These are phyloP conservation scores for Tetrahymena thermophila DNA, from an alignment of 73 alveolate species.

Conservation along the genomic window DNA sequence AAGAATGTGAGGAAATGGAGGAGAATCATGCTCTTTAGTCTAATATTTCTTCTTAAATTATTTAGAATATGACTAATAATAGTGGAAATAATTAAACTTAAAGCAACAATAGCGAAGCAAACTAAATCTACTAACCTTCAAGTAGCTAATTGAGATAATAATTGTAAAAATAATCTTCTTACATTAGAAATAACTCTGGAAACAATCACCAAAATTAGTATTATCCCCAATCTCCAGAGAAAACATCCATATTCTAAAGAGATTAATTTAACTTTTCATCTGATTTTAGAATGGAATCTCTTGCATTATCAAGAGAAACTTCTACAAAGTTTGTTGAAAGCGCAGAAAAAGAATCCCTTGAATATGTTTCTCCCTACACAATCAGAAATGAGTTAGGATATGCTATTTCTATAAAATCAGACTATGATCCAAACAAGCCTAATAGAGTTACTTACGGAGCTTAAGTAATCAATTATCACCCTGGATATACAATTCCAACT, in stretches of 20 bases:
- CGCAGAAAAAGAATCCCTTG: conserved; percentile 17
- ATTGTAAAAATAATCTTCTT: background rate
- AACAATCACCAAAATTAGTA: background rate
- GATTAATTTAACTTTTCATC: background rate
- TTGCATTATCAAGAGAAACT: background rate
- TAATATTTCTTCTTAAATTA: background rate
- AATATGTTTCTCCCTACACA: conserved; percentile 40
- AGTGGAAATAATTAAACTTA: background rate
- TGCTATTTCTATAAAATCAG: background rate
- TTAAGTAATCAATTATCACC: background rate
- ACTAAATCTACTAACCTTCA: background rate
- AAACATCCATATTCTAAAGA: background rate
- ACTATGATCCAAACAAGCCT: background rate
- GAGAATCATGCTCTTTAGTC: background rate
- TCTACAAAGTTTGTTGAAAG: background rate
- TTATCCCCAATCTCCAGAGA: background rate
- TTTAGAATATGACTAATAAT: background rate
- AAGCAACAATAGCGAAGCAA: background rate
- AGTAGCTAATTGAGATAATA: background rate
- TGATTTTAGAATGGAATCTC: background rate
- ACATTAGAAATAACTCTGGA: background rate
- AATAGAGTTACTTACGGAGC: background rate
- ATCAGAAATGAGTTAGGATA: conserved; percentile 39
- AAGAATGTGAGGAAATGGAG: background rate
- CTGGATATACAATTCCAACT: background rate